phyloP scores from a whole-genome alignment of 1,284 basidiomycete genomes.

The Ceratobasidium sp. region DNA sequence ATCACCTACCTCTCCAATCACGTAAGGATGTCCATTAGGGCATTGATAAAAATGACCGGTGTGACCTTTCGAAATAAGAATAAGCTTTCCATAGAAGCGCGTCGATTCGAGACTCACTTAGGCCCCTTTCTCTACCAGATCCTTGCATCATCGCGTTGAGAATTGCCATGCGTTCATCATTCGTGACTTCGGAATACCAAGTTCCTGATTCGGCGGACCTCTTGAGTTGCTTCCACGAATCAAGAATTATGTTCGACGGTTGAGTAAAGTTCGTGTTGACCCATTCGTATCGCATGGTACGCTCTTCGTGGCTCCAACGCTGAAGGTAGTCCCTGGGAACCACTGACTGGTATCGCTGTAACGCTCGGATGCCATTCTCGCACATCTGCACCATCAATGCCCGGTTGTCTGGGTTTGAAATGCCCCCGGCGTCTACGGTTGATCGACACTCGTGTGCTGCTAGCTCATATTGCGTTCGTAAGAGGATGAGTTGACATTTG shows the following conservation, averaged over 20 bases:
- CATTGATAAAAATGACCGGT: constrained; percentile 67
- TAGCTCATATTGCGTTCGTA: constrained; percentile 60
- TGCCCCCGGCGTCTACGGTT: constrained; percentile 43
- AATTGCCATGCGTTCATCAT: constrained; percentile 65
- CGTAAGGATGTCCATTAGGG: constrained; percentile 65
- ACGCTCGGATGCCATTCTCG: background rate
- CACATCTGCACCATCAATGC: constrained; percentile 48
- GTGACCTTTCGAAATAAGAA: constrained; percentile 9
- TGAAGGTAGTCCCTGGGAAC: constrained; percentile 51
- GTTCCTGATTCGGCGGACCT: constrained; percentile 55
- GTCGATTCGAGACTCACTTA: background rate
- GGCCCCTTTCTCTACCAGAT: background rate
- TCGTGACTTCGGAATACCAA: constrained; percentile 63
- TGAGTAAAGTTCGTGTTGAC: background rate
- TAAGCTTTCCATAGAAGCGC: background rate
- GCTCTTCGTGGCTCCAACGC: constrained; percentile 11
- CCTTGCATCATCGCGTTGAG: constrained; percentile 59
- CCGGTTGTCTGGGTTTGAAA: constrained; percentile 33
- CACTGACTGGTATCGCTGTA: constrained; percentile 6
- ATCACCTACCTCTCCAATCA: constrained; percentile 62
- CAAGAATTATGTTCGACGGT: constrained; percentile 15
- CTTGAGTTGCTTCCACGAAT: constrained; percentile 28
- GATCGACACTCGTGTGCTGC: constrained; percentile 23
- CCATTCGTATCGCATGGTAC: constrained; percentile 4
- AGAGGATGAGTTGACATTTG: constrained; percentile 58